phyloP scores from a whole-genome alignment of 306 rosid species.

The Crotalaria pallida region DNA sequence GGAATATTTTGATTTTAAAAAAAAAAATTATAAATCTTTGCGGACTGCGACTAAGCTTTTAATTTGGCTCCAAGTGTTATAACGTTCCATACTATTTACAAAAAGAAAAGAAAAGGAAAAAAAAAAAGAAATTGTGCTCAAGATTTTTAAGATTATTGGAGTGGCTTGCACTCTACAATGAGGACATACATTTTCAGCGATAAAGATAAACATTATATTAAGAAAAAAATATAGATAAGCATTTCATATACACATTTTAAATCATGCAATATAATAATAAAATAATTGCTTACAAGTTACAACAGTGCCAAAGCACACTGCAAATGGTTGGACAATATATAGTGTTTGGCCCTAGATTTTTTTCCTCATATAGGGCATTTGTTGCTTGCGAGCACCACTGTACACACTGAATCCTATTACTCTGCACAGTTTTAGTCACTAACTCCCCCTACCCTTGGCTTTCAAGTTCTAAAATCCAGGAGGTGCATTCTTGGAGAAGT shows the following conservation, averaged over 20 bases:
- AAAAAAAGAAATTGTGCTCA: too few relatives aligned
- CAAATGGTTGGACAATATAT: not conserved
- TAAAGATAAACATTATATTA: not conserved
- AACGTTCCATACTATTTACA: too few relatives aligned
- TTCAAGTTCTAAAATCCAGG: conserved; percentile 65
- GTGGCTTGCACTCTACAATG: not conserved
- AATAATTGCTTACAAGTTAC: conserved; percentile 11
- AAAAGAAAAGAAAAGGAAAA: too few relatives aligned
- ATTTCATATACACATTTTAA: not conserved
- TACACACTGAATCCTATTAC: not conserved
- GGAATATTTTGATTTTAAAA: too few relatives aligned
- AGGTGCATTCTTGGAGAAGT: conserved; percentile 70
- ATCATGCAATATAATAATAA: not conserved
- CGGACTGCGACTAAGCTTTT: too few relatives aligned
- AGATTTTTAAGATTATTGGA: not conserved
- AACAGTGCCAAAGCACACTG: not conserved
- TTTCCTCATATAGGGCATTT: not conserved
- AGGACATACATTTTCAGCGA: not conserved
- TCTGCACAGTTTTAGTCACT: not conserved
- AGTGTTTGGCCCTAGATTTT: too few relatives aligned
- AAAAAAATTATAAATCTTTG: too few relatives aligned
- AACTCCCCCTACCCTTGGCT: not conserved
- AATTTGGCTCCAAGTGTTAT: too few relatives aligned
- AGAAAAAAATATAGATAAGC: too few relatives aligned
- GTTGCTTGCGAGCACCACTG: not conserved